Percentiles rank a stretch among this genome's conserved stretches.
Evolutionary conservation across 805 yeast species (phyloP).

Genomic region (Danielia reshetovae): DNA sequence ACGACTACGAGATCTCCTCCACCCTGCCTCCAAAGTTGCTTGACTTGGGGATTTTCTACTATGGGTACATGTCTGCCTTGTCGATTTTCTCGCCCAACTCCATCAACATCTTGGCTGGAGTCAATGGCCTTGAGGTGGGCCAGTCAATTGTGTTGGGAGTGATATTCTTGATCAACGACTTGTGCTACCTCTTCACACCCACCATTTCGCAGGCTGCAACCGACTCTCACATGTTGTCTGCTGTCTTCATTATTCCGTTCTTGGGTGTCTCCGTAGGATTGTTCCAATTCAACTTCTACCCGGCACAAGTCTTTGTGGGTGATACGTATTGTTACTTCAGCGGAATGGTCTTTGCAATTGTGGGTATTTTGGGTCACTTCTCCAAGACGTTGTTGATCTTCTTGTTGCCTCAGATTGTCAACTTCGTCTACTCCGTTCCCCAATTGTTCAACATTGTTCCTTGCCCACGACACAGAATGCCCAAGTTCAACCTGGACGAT

Average conservation of each 20-base stretch:
- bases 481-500: constrained; percentile 62
- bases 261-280: constrained; percentile 79
- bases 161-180: constrained; percentile 72
- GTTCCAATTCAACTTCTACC: constrained; percentile 80
- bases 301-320: constrained; percentile 92
- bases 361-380: constrained; percentile 93
- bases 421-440: constrained; percentile 87
- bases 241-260: constrained; percentile 78
- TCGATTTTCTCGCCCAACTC: constrained; percentile 95
- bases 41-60: constrained; percentile 78
- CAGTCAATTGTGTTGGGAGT: constrained; percentile 79
- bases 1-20: constrained; percentile 30
- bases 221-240: constrained; percentile 79
- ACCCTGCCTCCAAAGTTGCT: constrained; percentile 44
- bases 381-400: constrained; percentile 86
- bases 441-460: constrained; percentile 84
- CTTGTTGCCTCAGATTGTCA: constrained; percentile 86
- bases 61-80: constrained; percentile 84
- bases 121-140: constrained; percentile 95
- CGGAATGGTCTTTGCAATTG: constrained; percentile 98
- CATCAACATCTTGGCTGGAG: constrained; percentile 92
- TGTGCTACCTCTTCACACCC: constrained; percentile 53
- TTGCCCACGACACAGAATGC: constrained; percentile 94
- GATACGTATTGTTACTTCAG: constrained; percentile 97
- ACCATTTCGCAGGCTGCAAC: constrained; percentile 49